Conservation (phyloP, 2,329 filamentous ascomycete genomes). For the Hypocrella siamensis region DNA sequence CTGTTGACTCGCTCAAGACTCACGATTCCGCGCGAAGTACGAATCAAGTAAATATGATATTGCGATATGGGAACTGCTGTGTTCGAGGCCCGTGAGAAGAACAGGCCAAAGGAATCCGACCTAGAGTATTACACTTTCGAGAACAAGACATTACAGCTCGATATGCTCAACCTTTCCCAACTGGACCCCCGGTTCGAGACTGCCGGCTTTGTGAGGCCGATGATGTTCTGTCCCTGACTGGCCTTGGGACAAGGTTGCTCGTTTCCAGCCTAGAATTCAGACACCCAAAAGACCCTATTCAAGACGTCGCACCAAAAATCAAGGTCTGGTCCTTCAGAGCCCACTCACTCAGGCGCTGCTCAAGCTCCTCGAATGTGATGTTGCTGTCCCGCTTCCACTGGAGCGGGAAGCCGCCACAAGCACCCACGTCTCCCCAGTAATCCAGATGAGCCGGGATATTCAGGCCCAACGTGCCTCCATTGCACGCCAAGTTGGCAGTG, state of each 20-base stretch:
- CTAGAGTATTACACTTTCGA: no score
- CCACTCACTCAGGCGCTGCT: constrained; percentile 5
- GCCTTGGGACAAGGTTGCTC: background rate
- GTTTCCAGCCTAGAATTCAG: background rate
- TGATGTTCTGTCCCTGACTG: no score
- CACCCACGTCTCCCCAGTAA: constrained; percentile 30
- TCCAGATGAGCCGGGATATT: constrained; percentile 27
- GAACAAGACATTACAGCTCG: no score
- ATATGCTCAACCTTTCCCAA: no score
- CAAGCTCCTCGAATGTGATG: constrained; percentile 16
- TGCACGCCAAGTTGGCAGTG: constrained; percentile 30
- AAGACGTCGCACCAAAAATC: background rate
- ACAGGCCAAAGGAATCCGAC: no score
- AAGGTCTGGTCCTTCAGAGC: constrained; percentile 1
- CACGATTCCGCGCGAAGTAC: no score
- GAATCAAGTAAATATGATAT: no score
- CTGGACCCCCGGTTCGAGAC: no score
- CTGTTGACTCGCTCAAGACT: no score
- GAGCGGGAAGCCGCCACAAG: constrained; percentile 17
- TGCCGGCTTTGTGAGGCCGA: no score
- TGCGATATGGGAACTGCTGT: no score
- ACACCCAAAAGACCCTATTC: background rate
- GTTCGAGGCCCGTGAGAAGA: no score
- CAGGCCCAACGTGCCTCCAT: constrained; percentile 30
- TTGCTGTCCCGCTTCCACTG: constrained; percentile 11